Percentiles rank a stretch among this genome's conserved stretches.
Evolutionary conservation across 352 stramenopile genomes (phyloP).

Genomic region (Pseudoperonospora humuli): DNA sequence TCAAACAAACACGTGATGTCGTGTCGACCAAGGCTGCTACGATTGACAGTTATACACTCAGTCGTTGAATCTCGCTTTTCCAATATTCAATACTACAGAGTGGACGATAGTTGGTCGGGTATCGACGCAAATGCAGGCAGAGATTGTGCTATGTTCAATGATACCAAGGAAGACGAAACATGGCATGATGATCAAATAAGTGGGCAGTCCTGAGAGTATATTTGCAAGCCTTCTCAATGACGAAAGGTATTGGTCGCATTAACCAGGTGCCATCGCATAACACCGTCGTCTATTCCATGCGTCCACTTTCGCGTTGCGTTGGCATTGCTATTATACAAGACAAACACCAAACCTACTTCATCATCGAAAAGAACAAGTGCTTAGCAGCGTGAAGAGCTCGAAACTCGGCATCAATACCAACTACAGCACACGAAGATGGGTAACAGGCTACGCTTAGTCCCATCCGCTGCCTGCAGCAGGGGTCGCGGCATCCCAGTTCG

Average conservation of each 20-base stretch:
- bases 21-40: no score
- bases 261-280: constrained; percentile 90
- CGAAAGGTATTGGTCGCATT: constrained; percentile 66
- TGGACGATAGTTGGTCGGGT: no score
- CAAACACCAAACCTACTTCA: constrained; percentile 10
- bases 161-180: no score
- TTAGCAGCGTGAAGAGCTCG: constrained; percentile 7
- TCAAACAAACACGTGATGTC: no score
- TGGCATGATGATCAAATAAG: not conserved
- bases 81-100: no score
- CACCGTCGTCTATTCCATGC: constrained; percentile 91
- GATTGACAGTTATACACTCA: no score
- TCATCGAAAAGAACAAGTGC: constrained; percentile 28
- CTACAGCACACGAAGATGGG: no score
- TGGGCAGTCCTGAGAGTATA: constrained; percentile 15
- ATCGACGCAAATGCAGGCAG: no score
- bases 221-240: constrained; percentile 6
- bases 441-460: constrained; percentile 54
- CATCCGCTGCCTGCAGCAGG: constrained; percentile 56
- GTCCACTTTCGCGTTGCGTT: constrained; percentile 25
- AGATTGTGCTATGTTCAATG: no score
- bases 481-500: constrained; percentile 45
- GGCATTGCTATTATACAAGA: constrained; percentile 3
- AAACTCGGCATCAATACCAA: constrained; percentile 1
- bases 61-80: no score